Evolutionary conservation across 2,329 filamentous ascomycete species (phyloP).

Genomic region (Epicoccum nigrum): DNA sequence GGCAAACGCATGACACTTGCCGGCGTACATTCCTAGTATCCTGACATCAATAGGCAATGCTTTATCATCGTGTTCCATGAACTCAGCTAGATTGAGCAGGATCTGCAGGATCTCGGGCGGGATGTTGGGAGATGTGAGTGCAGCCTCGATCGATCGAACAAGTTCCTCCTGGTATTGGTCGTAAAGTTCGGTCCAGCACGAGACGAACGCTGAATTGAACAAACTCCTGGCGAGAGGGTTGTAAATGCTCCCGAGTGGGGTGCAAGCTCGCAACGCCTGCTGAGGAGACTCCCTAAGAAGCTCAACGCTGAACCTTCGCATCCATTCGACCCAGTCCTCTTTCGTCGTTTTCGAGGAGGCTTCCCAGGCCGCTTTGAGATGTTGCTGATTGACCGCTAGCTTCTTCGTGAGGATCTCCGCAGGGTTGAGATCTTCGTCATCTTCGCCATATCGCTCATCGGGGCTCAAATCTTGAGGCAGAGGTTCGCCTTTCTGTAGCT

Average conservation of each 20-base stretch:
- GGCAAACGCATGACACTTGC: slow-evolving; percentile 95
- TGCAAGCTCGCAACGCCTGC: slow-evolving; percentile 91
- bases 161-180: slow-evolving; percentile 97
- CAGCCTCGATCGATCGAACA: slow-evolving; percentile 92
- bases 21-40: slow-evolving; percentile 90
- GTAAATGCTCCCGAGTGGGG: slow-evolving; percentile 87
- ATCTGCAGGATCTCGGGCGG: slow-evolving; percentile 94
- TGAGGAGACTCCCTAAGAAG: slow-evolving; percentile 94
- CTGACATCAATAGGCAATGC: slow-evolving; percentile 96
- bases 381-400: slow-evolving; percentile 94
- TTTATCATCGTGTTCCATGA: slow-evolving; percentile 99
- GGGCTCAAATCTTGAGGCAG: slow-evolving; percentile 94
- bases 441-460: slow-evolving; percentile 77
- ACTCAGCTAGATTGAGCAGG: slow-evolving; percentile 93
- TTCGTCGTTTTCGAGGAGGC: slow-evolving; percentile 95
- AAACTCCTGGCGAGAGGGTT: slow-evolving; percentile 88
- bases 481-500: slow-evolving; percentile 91
- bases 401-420: slow-evolving; percentile 91
- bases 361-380: slow-evolving; percentile 96
- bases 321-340: slow-evolving; percentile 99
- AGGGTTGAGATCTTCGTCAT: slow-evolving; percentile 79
- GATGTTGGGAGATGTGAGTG: slow-evolving; percentile 92
- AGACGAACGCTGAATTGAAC: slow-evolving; percentile 99
- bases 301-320: slow-evolving; percentile 93
- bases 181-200: slow-evolving; percentile 97